phyloP scores from a whole-genome alignment of 179 eudicot species.

The Actinidia chinensis region DNA sequence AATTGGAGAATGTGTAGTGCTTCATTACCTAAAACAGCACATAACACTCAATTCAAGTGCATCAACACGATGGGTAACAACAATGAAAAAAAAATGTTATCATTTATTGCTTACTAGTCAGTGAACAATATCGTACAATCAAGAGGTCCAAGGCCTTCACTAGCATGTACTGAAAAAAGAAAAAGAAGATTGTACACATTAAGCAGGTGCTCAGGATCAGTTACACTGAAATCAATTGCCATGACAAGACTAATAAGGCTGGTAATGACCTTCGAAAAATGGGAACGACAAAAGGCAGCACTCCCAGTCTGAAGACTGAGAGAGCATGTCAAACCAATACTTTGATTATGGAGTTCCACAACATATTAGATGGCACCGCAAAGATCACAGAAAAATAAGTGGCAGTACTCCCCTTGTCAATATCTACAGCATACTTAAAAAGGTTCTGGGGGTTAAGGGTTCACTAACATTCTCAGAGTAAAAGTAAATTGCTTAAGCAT shows the following conservation, averaged over 20 bases:
- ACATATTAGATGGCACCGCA: slow-evolving; percentile 1
- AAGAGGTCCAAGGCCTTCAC: slow-evolving; percentile 99
- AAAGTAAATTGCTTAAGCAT: not conserved
- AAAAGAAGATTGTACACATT: slow-evolving; percentile 8
- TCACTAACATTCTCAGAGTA: slow-evolving; percentile 24
- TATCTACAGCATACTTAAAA: slow-evolving; percentile 98
- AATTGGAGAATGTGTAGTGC: slow-evolving; percentile 88
- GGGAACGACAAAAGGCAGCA: slow-evolving; percentile 98
- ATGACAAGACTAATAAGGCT: slow-evolving; percentile 9
- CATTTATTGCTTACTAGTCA: slow-evolving; percentile 71
- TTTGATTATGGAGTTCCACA: slow-evolving; percentile 13
- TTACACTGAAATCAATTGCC: slow-evolving; percentile 6
- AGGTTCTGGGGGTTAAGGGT: slow-evolving; percentile 88
- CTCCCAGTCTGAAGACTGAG: slow-evolving; percentile 97
- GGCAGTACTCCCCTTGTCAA: slow-evolving; percentile 76
- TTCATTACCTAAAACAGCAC: slow-evolving; percentile 77
- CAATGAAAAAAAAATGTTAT: slow-evolving; percentile 10
- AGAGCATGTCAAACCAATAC: slow-evolving; percentile 25
- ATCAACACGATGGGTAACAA: slow-evolving; percentile 15
- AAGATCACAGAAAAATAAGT: not conserved
- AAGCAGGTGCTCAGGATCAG: not conserved
- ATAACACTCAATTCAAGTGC: slow-evolving; percentile 13
- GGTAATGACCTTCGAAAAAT: slow-evolving; percentile 78
- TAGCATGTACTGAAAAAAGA: slow-evolving; percentile 83
- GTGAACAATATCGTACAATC: slow-evolving; percentile 98